phyloP scores from a whole-genome alignment of 2,329 filamentous ascomycete genomes.

The Curvularia hawaiiensis region DNA sequence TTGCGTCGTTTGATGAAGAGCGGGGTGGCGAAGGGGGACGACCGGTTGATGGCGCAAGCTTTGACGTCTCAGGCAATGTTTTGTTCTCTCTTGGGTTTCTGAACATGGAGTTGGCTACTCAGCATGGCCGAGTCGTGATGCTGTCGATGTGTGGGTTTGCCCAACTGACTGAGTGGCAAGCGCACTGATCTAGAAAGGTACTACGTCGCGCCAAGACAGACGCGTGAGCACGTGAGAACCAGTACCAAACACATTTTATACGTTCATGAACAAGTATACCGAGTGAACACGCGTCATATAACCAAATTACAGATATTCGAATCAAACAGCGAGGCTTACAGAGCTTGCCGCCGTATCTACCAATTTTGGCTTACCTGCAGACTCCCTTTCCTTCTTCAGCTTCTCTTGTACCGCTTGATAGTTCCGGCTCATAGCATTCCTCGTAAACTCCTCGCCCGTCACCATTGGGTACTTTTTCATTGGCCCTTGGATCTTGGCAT shows the following conservation, averaged over 20 bases:
- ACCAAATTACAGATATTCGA: not conserved
- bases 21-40: constrained; percentile 59
- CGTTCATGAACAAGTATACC: not conserved
- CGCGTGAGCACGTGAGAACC: constrained; percentile 14
- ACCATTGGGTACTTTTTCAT: constrained; percentile 65
- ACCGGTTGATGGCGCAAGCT: constrained; percentile 54
- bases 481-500: constrained; percentile 64
- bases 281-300: not conserved
- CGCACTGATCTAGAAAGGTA: not conserved
- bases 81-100: constrained; percentile 59
- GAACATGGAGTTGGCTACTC: constrained; percentile 51
- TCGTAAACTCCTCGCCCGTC: constrained; percentile 65
- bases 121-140: not conserved
- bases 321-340: not conserved
- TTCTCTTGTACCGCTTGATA: constrained; percentile 59
- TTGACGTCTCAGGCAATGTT: constrained; percentile 38
- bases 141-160: not conserved
- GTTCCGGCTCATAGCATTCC: constrained; percentile 62
- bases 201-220: constrained; percentile 13
- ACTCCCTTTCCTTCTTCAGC: constrained; percentile 37
- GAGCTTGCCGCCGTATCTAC: not conserved
- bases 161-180: constrained; percentile 5
- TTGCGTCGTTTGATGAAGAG: constrained; percentile 22
- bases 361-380: not conserved
- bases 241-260: not conserved